A percentile compares a stretch with the other conserved stretches of the same genome.
These are phyloP conservation scores for Leishmania lainsoni DNA, from an alignment of 208 protist species.

Conservation along the genomic window DNA sequence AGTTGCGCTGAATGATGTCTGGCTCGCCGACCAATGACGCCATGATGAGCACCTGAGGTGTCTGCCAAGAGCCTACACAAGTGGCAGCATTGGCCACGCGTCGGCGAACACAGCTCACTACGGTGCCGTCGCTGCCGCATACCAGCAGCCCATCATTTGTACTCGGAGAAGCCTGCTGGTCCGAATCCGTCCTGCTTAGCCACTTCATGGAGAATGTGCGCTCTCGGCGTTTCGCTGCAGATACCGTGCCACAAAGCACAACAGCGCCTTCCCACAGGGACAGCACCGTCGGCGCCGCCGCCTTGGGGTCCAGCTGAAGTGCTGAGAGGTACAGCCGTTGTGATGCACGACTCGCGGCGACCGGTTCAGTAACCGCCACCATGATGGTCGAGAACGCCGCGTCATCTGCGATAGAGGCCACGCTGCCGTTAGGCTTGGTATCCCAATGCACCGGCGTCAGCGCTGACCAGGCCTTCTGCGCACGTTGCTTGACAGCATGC, in stretches of 20 bases:
- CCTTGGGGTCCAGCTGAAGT: slow-evolving; percentile 4
- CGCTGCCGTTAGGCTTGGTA: slow-evolving; percentile 2
- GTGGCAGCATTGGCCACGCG: not conserved
- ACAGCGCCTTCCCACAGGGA: slow-evolving; percentile 4
- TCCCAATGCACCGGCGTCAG: slow-evolving; percentile 21
- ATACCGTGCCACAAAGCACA: not conserved
- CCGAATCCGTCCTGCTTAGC: not conserved
- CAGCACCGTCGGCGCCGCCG: not conserved
- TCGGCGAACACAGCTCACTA: slow-evolving; percentile 7
- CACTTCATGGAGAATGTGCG: not conserved
- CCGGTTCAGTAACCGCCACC: not conserved
- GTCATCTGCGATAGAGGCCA: slow-evolving; percentile 21
- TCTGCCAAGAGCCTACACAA: not conserved
- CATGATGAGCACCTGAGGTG: slow-evolving; percentile 10
- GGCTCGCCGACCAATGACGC: not conserved
- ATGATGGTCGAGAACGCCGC: not conserved
- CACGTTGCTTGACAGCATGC: not conserved
- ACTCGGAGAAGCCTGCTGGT: not conserved
- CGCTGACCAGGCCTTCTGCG: slow-evolving; percentile 7
- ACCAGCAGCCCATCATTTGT: slow-evolving; percentile 5
- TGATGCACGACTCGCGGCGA: not conserved
- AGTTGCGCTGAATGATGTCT: slow-evolving; percentile 9
- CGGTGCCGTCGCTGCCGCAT: slow-evolving; percentile 15
- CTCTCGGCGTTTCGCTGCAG: not conserved
- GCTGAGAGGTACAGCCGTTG: slow-evolving; percentile 2